Percentiles rank a stretch among this genome's conserved stretches.
phyloP scores from a whole-genome alignment of 1,284 basidiomycete species.

The Rhodotorula sp. region DNA sequence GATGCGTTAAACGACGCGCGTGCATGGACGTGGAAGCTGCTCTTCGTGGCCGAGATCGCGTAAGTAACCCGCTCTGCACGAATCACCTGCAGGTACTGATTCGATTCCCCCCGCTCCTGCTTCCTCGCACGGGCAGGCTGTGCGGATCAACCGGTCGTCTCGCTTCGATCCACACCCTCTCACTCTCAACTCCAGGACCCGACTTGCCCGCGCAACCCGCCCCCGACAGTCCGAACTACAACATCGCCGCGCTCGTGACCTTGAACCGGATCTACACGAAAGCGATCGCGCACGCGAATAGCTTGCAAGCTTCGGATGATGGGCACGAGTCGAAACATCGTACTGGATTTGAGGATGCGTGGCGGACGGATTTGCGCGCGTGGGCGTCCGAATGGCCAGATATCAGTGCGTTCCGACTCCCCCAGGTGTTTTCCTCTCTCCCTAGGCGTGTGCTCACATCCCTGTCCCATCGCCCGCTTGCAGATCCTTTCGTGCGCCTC shows the following conservation, averaged over 20 bases:
- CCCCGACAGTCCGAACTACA: constrained; percentile 17
- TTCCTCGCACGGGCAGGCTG: neutral
- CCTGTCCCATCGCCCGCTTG: neutral
- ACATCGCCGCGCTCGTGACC: constrained; percentile 21
- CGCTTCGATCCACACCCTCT: constrained; percentile 19
- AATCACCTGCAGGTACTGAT: neutral
- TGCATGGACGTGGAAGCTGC: constrained; percentile 29
- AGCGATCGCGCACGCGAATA: constrained; percentile 22
- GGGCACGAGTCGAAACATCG: constrained; percentile 11
- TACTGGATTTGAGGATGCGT: constrained; percentile 22
- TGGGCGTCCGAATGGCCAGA: constrained; percentile 22
- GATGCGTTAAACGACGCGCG: constrained; percentile 12
- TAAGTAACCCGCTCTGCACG: neutral
- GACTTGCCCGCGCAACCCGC: constrained; percentile 4
- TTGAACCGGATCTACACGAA: constrained; percentile 32
- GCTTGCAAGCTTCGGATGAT: constrained; percentile 13
- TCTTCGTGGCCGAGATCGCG: constrained; percentile 30
- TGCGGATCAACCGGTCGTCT: constrained; percentile 34
- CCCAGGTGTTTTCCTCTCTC: too few relatives aligned
- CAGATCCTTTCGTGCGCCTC: constrained; percentile 22
- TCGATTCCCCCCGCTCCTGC: neutral
- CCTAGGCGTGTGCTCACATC: neutral
- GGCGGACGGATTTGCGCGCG: constrained; percentile 15
- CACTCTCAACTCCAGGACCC: constrained; percentile 11
- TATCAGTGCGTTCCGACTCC: constrained; percentile 12